Base-by-base conservation (phyloP, 768 basidiomycete genomes). In the Dentipellis sp. region DNA sequence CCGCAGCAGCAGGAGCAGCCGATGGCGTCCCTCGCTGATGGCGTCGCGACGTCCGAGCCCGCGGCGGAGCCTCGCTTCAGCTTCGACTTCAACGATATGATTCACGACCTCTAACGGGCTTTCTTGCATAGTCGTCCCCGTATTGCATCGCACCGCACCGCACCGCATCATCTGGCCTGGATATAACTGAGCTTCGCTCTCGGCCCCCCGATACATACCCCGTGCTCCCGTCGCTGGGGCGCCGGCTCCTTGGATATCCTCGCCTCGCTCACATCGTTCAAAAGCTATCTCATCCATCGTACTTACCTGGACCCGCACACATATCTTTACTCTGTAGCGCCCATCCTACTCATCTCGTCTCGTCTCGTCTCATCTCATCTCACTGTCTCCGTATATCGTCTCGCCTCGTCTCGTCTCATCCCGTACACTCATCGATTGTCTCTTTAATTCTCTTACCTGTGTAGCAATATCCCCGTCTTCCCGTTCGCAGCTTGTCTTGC, bases 51-150 rank as follows among this genome's bases (percentile, higher is more conserved):
- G 29, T 29, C 29, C 29, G 29, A 29, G 29, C 29, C 29, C 29
- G 29, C 29, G 29, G 29, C 42, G 19, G n/a, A 53, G 51, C 7
- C 48, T 57, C 37, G 55, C 10, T 0, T 54, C 22, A n/a, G 53
- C 21, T 59, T 59, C 51, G 22, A 53, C 50, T 60, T 62, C 59
- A 60, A 62, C 55, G 59, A 62, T 37, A 54, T 57, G 50, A 55
- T 57, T 55, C 56, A 62, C 50, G 61, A 61, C 29, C 29, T 29
- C 29, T 29, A 29, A 29, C 6, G 29, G 29, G 29, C 29, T 29
- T 29, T 29, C 29, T 29, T 29, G 29, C 29, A 29, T 29, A 3
- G 6, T 29, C 29, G 29, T 29, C 29, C 29, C 29, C 29, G 29
- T 29, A 29, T 29, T 29, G 29, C 29, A 29, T 29, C 6, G 29